A percentile compares a stretch with the other conserved stretches of the same genome.
phyloP scores from a whole-genome alignment of 2,329 filamentous ascomycete genomes.

The Pseudonectria buxi region DNA sequence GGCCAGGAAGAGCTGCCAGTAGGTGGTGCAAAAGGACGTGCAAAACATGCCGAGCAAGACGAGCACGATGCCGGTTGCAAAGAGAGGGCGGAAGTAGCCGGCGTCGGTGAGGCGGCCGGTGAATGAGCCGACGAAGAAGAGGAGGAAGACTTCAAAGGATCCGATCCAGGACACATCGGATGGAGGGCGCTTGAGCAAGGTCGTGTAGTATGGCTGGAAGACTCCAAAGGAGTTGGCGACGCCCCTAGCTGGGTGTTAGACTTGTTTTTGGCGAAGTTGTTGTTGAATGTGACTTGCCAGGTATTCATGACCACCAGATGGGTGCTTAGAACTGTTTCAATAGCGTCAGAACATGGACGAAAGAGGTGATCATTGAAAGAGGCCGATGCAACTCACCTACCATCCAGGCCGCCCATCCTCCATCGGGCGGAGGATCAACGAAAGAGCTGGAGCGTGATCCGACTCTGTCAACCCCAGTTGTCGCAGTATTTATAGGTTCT shows the following conservation, averaged over 20 bases:
- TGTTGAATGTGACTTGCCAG: conserved; percentile 27
- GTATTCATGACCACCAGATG: conserved; percentile 45
- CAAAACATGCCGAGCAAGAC: conserved; percentile 43
- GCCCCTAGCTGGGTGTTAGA: conserved; percentile 28
- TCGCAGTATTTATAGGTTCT: too few relatives aligned
- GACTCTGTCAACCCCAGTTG: conserved; percentile 20
- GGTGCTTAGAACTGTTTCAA: conserved; percentile 7
- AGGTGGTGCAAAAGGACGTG: conserved; percentile 37
- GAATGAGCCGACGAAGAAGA: conserved; percentile 49
- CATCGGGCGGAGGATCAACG: conserved; percentile 43
- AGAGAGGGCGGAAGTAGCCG: conserved; percentile 41
- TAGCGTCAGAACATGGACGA: background rate
- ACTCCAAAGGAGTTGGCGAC: conserved; percentile 48
- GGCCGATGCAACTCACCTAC: conserved; percentile 27
- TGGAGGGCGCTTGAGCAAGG: conserved; percentile 6
- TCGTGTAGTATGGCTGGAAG: conserved; percentile 46
- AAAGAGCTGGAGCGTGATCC: conserved; percentile 35
- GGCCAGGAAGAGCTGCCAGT: conserved; percentile 51
- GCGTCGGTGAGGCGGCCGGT: conserved; percentile 48
- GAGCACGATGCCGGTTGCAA: conserved; percentile 35
- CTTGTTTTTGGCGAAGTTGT: too few relatives aligned
- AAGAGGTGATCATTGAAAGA: background rate
- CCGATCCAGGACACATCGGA: conserved; percentile 47
- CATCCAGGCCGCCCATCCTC: conserved; percentile 41
- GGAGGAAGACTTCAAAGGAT: conserved; percentile 46